Evolutionary conservation across 176 grass and related monocot species (phyloP).

Genomic region (Avena atlantica): DNA sequence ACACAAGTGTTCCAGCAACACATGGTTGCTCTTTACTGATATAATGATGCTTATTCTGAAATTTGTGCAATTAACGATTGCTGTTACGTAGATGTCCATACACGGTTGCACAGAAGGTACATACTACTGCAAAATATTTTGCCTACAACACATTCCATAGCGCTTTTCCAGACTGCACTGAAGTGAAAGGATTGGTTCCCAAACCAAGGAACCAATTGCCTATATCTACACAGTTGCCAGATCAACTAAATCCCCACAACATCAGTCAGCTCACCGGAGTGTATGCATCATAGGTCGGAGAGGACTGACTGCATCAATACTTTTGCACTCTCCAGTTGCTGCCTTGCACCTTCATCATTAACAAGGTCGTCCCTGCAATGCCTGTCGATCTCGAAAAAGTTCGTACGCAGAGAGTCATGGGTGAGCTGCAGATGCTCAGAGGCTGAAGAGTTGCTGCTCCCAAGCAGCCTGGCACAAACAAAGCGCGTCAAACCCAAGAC

Average conservation of each 20-base stretch:
- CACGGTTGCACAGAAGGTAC: too few species aligned
- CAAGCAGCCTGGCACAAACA: slow-evolving; percentile 69
- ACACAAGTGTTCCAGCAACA: not conserved
- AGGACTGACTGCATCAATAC: slow-evolving; percentile 65
- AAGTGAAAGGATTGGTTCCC: not conserved
- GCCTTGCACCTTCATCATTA: slow-evolving; percentile 40
- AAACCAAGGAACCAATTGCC: not conserved
- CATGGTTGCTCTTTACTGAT: slow-evolving; percentile 8
- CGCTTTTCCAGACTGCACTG: not conserved
- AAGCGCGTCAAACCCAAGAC: slow-evolving; percentile 71
- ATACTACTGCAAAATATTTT: not conserved
- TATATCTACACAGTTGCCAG: slow-evolving; percentile 8
- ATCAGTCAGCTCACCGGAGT: not conserved
- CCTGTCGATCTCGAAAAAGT: slow-evolving; percentile 57
- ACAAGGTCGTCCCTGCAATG: slow-evolving; percentile 45
- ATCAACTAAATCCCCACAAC: not conserved
- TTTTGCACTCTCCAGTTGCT: slow-evolving; percentile 65
- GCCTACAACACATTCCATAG: not conserved
- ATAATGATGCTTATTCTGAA: not conserved
- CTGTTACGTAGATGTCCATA: not conserved
- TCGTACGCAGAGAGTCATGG: slow-evolving; percentile 47
- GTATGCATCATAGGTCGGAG: slow-evolving; percentile 45
- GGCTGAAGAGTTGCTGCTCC: not conserved
- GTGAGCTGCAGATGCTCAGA: slow-evolving; percentile 57
- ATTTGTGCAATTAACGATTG: not conserved